phyloP scores from a whole-genome alignment of 2,329 filamentous ascomycete genomes.

The Arthrobotrys sphaeroides region DNA sequence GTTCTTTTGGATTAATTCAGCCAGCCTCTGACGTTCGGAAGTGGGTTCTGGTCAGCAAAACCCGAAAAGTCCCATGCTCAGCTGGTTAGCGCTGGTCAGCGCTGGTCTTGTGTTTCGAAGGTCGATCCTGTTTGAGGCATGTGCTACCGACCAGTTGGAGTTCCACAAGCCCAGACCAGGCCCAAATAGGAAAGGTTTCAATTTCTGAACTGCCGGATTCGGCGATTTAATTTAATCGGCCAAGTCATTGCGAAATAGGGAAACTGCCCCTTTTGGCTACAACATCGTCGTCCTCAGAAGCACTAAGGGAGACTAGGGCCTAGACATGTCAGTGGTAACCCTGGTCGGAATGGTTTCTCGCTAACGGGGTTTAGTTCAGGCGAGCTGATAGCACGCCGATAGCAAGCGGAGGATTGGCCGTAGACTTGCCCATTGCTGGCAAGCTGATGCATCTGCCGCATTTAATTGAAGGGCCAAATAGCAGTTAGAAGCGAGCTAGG shows the following conservation, averaged over 20 bases:
- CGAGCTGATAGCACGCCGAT: conserved; percentile 38
- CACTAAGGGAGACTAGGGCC: no score
- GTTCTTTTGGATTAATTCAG: not conserved
- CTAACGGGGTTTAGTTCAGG: conserved; percentile 43
- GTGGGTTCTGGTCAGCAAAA: not conserved
- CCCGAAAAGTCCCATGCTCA: conserved; percentile 10
- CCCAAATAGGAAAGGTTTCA: not conserved
- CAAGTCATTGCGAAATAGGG: not conserved
- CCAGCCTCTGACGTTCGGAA: conserved; percentile 29
- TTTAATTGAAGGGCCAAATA: conserved; percentile 27
- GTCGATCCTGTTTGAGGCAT: conserved; percentile 25
- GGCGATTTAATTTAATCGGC: not conserved
- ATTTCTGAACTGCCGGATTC: not conserved
- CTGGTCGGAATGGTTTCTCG: conserved; percentile 30
- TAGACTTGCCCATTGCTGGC: conserved; percentile 38
- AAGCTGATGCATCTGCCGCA: conserved; percentile 50
- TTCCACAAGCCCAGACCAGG: not conserved
- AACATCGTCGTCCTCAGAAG: not conserved
- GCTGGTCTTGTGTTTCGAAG: conserved; percentile 10
- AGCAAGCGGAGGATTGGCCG: conserved; percentile 28
- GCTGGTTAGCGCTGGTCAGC: not conserved
- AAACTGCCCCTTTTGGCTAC: conserved; percentile 7
- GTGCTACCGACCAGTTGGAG: conserved; percentile 34
- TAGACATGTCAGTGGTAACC: conserved; percentile 13
- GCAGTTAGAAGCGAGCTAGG: conserved; percentile 47